Conservation (phyloP, 208 protist species). For the Leishmania turanica region DNA sequence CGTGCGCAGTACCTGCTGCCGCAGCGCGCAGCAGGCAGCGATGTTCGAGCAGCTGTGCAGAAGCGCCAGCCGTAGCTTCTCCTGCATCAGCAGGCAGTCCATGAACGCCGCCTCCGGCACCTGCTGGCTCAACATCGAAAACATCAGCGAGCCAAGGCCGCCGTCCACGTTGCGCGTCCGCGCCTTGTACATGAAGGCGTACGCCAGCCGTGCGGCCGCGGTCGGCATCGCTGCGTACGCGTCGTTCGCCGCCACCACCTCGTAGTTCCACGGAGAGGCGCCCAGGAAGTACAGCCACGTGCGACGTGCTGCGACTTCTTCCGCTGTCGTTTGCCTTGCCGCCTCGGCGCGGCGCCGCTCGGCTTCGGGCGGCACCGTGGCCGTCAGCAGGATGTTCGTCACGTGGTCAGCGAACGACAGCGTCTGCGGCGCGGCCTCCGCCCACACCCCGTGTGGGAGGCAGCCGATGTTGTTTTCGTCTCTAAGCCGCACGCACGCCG, state of each 20-base stretch:
- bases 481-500: slow-evolving; percentile 24
- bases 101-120: slow-evolving; percentile 50
- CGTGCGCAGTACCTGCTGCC: slow-evolving; percentile 10
- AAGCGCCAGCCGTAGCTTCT: slow-evolving; percentile 52
- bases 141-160: slow-evolving; percentile 49
- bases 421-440: background rate
- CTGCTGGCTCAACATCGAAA: slow-evolving; percentile 41
- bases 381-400: slow-evolving; percentile 29
- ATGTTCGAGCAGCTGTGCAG: slow-evolving; percentile 27
- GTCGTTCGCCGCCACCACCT: slow-evolving; percentile 23
- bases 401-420: slow-evolving; percentile 38
- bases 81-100: slow-evolving; percentile 46
- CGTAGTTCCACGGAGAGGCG: slow-evolving; percentile 47
- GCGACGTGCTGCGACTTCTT: slow-evolving; percentile 15
- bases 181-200: slow-evolving; percentile 46
- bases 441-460: slow-evolving; percentile 30
- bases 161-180: slow-evolving; percentile 50
- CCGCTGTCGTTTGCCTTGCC: background rate
- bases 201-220: slow-evolving; percentile 37
- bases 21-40: slow-evolving; percentile 20
- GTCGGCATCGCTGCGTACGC: slow-evolving; percentile 15
- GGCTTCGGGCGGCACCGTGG: slow-evolving; percentile 24
- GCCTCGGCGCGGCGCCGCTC: slow-evolving; percentile 7
- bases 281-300: slow-evolving; percentile 45
- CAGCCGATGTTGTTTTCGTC: slow-evolving; percentile 39